Evolutionary conservation across 1,284 basidiomycete species (phyloP).

Genomic region (Leucoagaricus sp.): DNA sequence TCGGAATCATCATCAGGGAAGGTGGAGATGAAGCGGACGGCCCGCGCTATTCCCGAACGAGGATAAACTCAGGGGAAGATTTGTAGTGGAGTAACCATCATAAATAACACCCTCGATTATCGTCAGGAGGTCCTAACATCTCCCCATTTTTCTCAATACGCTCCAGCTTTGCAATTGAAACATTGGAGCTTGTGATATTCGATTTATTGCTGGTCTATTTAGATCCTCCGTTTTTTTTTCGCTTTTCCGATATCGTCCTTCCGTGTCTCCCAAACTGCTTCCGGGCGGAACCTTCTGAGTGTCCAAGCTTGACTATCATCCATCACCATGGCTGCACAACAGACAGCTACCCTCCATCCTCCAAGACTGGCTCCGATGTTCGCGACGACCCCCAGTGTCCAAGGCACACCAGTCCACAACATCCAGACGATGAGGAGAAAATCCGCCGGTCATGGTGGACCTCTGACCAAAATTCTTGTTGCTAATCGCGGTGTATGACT

Average conservation of each 20-base stretch:
- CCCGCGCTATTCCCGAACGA: slow-evolving; percentile 24
- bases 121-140: neutral
- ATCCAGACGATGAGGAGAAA: slow-evolving; percentile 92
- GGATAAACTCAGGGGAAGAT: slow-evolving; percentile 2
- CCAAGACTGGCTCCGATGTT: slow-evolving; percentile 73
- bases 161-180: no score
- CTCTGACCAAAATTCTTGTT: slow-evolving; percentile 91
- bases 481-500: slow-evolving; percentile 89
- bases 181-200: neutral
- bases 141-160: neutral
- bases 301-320: slow-evolving; percentile 16
- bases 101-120: slow-evolving; percentile 7
- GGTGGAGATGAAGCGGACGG: slow-evolving; percentile 27
- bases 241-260: slow-evolving; percentile 18
- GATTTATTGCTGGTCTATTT: neutral
- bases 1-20: neutral
- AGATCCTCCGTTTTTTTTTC: neutral
- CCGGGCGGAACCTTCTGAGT: slow-evolving; percentile 12
- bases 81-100: neutral
- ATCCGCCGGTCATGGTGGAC: slow-evolving; percentile 88
- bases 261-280: slow-evolving; percentile 12
- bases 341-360: slow-evolving; percentile 56
- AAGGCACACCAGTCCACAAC: slow-evolving; percentile 81
- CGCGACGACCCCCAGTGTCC: slow-evolving; percentile 68
- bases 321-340: slow-evolving; percentile 45